A percentile compares a stretch with the other conserved stretches of the same genome.
phyloP scores from a whole-genome alignment of 2,329 filamentous ascomycete genomes.

The Calonectria henricotiae region DNA sequence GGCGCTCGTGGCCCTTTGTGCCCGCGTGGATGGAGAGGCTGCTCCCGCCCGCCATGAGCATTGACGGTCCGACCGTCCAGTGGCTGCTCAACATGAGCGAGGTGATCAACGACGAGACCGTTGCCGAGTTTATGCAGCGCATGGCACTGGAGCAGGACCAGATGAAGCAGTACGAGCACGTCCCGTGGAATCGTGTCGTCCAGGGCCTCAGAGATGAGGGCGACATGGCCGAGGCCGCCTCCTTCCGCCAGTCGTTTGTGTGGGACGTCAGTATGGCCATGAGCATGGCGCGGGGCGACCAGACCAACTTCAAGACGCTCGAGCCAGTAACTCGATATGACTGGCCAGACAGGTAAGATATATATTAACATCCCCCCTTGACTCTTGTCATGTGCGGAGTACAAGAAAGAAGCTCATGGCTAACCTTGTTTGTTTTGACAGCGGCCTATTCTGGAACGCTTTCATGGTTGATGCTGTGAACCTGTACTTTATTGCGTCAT shows the following conservation, averaged over 20 bases:
- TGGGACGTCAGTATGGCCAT: conserved; percentile 59
- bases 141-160: conserved; percentile 51
- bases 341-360: conserved; percentile 60
- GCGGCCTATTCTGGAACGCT: conserved; percentile 60
- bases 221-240: conserved; percentile 54
- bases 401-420: not conserved
- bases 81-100: conserved; percentile 59
- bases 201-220: conserved; percentile 56
- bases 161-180: conserved; percentile 53
- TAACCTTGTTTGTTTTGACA: conserved; percentile 38
- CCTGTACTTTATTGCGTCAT: conserved; percentile 59
- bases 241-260: conserved; percentile 59
- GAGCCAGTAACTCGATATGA: conserved; percentile 56
- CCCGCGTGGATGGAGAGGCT: conserved; percentile 56
- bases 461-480: conserved; percentile 57
- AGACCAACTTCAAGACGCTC: conserved; percentile 47
- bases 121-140: conserved; percentile 51
- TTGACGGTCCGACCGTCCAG: conserved; percentile 58
- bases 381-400: not conserved
- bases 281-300: conserved; percentile 38
- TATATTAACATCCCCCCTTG: conserved; percentile 1
- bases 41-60: conserved; percentile 58
- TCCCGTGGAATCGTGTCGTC: conserved; percentile 57
- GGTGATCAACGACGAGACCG: conserved; percentile 49
- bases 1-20: conserved; percentile 59